Percentiles rank a stretch among this genome's conserved stretches.
These are phyloP conservation scores for Nitzschia inconspicua DNA, from an alignment of 108 stramenopile species.

Conservation along the genomic window DNA sequence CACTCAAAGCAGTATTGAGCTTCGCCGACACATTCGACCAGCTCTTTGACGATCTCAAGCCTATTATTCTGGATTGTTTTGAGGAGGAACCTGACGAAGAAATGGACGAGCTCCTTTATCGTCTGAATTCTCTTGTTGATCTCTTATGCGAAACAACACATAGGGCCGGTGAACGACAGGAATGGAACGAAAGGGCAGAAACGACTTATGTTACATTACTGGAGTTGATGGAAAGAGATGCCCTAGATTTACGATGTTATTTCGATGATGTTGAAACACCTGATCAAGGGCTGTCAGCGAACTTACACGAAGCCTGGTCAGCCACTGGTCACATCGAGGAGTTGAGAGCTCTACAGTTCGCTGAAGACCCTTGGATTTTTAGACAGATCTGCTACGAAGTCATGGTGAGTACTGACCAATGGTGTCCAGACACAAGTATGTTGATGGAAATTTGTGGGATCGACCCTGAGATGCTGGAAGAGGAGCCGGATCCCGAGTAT, in stretches of 20 bases:
- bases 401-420: constrained; percentile 52
- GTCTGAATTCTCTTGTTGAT: constrained; percentile 39
- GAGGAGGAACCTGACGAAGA: constrained; percentile 45
- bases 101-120: constrained; percentile 43
- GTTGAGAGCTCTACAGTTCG: constrained; percentile 27
- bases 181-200: constrained; percentile 48
- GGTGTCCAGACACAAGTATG: constrained; percentile 57
- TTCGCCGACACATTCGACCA: constrained; percentile 39
- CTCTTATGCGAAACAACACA: constrained; percentile 39
- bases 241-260: constrained; percentile 33
- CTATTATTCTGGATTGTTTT: constrained; percentile 40
- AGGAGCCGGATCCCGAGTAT: constrained; percentile 22
- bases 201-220: constrained; percentile 47
- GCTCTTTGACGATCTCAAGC: constrained; percentile 38
- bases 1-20: constrained; percentile 40
- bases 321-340: constrained; percentile 51
- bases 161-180: constrained; percentile 45
- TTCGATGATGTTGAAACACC: constrained; percentile 47
- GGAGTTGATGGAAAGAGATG: constrained; percentile 45
- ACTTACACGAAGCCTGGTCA: constrained; percentile 43
- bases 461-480: constrained; percentile 31
- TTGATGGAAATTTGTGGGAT: constrained; percentile 53
- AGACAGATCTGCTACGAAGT: constrained; percentile 61
- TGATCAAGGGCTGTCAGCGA: constrained; percentile 30
- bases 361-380: constrained; percentile 34